Base-by-base conservation (phyloP, 805 yeast genomes). In the Kurtzmaniella cleridarum region DNA sequence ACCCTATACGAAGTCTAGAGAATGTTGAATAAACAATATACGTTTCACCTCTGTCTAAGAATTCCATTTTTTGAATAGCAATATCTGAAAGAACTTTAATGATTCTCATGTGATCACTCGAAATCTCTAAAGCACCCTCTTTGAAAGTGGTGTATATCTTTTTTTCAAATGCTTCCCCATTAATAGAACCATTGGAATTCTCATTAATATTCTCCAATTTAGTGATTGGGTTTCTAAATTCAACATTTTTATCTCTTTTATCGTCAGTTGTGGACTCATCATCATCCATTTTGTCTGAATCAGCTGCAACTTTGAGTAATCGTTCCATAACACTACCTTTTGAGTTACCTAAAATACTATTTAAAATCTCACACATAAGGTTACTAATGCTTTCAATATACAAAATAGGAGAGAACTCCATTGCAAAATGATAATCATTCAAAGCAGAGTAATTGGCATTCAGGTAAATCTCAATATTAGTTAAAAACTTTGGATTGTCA, bases 11-110 rank as follows among this genome's bases (percentile, higher is more conserved):
- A 35, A 78, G 59, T 31, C 81, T 61, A 30, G 65, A 62, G 28
- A 59, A 59, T 3, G 78, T 71, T 0, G 78, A 73, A 42, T 78
- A 62, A 20, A 73, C 78, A 42, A 80, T 66, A 53, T 71, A 79
- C 4, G 73, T 63, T 26, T 75, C 75, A 24, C 84, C 84, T 26
- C 75, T 64, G 46, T 81, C 85, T 40, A 81, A 60, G 17, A 67
- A 57, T 27, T 62, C 68, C 54, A 73, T 55, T 42, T 71, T 71
- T 35, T 58, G 58, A 16, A 60, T 41, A 3, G 67, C 73, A 35
- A 60, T 53, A 6, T 54, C 53, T 7, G 71, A 53, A 38, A 69
- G 53, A 3, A 45, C 43, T 30, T 48, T 45, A 36, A 65, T 52
- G 26, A 62, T 43, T 3, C 51, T 53, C 54, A 53, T 51, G 39